Base-by-base conservation (phyloP, 805 yeast species). In the Millerago galiae region DNA sequence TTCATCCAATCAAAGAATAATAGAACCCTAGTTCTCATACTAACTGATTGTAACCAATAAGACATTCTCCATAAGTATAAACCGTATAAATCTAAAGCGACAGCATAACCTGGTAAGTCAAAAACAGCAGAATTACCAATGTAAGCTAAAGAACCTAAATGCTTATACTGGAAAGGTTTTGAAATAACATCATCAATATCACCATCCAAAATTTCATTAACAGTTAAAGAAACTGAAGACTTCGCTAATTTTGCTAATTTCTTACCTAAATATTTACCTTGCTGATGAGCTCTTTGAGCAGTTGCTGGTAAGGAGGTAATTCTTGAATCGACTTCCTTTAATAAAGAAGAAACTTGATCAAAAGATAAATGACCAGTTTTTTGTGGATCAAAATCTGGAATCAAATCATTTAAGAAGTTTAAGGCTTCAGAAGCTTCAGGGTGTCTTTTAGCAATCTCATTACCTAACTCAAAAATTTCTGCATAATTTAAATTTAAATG, bases 11-110 rank as follows among this genome's bases (percentile, higher is more conserved):
- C 86, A 73, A 77, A 74, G 63, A 74, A 74, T 57, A 81, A 60
- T 50, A 79, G 65, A 5, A 76, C 81, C 56, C 86, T 71, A 5
- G 81, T 76, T 59, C 85, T 70, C 53, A 76, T 59, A 45, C 83
- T 74, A 32, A 81, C 85, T 40, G 81, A 72, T 58, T 80, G 83
- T 27, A 83, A 75, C 61, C 79, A 80, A 61, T 80, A 80, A 25
- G 77, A 82, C 38, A 81, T 72, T 66, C 87, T 74, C 87, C 87
- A 80, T 42, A 80, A 61, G 56, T 81, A 81, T 79, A 81, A 76
- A n/a, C 85, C 85, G 33, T 79, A 59, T 39, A 80, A 58, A 2
- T 85, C 87, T 45, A 85, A 83, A 46, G 79, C 76, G 46, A 77
- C 71, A 27, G 80, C 68, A 52, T 75, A 74, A 28, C 79, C 78